Percentiles rank a stretch among this genome's conserved stretches.
Conservation (phyloP, 2,329 filamentous ascomycete genomes). For the Ophiostoma triangulosporum region DNA sequence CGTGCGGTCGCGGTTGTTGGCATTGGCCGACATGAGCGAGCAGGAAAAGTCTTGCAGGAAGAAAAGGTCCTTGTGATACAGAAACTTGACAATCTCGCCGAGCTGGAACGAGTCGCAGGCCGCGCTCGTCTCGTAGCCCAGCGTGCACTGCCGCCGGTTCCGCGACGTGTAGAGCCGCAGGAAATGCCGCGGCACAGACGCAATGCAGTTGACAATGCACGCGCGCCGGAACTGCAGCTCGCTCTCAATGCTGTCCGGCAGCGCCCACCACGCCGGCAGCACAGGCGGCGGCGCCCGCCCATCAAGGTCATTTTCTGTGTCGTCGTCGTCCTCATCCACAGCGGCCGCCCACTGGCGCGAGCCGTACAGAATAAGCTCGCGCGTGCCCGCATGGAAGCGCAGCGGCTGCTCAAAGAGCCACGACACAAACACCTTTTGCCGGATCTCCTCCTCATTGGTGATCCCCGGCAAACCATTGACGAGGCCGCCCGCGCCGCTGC, state of each 20-base stretch:
- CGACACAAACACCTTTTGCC: conserved; percentile 56
- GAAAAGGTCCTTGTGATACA: conserved; percentile 46
- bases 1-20: neutral
- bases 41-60: conserved; percentile 40
- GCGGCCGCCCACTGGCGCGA: conserved; percentile 40
- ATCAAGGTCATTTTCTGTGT: conserved; percentile 19
- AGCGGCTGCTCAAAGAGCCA: conserved; percentile 49
- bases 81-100: conserved; percentile 63
- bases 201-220: conserved; percentile 53
- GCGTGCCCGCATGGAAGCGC: conserved; percentile 47
- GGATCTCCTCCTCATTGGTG: conserved; percentile 44
- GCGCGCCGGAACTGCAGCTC: conserved; percentile 54
- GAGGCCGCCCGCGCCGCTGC: conserved; percentile 9
- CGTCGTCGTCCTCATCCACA: conserved; percentile 21
- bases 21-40: conserved; percentile 20
- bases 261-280: conserved; percentile 52
- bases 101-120: conserved; percentile 69
- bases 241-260: conserved; percentile 53
- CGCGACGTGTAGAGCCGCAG: conserved; percentile 53
- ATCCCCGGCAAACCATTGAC: conserved; percentile 16
- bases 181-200: conserved; percentile 57
- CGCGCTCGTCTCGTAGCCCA: conserved; percentile 59
- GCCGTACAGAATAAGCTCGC: conserved; percentile 52
- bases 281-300: conserved; percentile 15
- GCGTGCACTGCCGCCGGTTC: conserved; percentile 50